Evolutionary conservation across 495 filamentous ascomycete genomes (phyloP).

Genomic region (Trichocladium antarcticum): DNA sequence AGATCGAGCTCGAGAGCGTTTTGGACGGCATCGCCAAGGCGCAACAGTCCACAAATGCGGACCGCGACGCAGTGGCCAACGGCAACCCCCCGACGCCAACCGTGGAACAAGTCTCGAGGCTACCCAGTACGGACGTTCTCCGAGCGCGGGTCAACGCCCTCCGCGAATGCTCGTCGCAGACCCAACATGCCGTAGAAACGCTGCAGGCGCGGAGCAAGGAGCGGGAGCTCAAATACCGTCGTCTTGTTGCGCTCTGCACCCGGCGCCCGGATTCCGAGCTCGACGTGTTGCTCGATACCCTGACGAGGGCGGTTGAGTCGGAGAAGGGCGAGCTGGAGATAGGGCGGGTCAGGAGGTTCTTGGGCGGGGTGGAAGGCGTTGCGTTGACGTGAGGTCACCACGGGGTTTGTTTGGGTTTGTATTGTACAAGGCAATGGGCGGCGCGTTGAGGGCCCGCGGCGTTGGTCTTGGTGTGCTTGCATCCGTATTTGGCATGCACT

Average conservation of each 20-base stretch:
- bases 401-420: not conserved
- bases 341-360: conserved; percentile 56
- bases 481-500: no score
- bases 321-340: conserved; percentile 60
- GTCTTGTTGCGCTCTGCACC: conserved; percentile 59
- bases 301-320: conserved; percentile 62
- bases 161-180: conserved; percentile 47
- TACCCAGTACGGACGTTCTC: conserved; percentile 33
- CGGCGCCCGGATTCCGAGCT: conserved; percentile 51
- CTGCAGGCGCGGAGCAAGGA: conserved; percentile 53
- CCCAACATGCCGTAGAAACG: conserved; percentile 43
- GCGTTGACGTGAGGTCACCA: not conserved
- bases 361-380: conserved; percentile 53
- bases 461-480: conserved; percentile 8
- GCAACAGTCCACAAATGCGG: not conserved
- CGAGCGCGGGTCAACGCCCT: conserved; percentile 36
- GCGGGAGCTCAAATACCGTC: conserved; percentile 57
- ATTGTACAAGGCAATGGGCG: no score
- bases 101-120: conserved; percentile 1
- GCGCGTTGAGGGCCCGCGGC: no score
- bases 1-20: conserved; percentile 26
- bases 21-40: conserved; percentile 10
- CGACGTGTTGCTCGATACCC: conserved; percentile 48
- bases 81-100: conserved; percentile 4
- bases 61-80: not conserved